Conservation (phyloP, 805 yeast genomes). For the Lachancea kluyveri region DNA sequence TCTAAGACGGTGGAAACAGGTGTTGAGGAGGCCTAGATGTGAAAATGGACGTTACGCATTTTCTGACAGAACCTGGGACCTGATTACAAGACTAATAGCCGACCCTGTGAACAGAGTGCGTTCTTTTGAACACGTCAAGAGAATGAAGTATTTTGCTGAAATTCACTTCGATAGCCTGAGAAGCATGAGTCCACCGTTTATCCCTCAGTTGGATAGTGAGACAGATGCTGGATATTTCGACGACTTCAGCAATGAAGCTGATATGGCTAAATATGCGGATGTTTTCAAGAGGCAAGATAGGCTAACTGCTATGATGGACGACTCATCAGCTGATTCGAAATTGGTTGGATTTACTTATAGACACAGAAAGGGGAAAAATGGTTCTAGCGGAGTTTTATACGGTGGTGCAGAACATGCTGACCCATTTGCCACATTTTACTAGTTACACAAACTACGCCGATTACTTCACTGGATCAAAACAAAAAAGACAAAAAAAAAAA, state of each 20-base stretch:
- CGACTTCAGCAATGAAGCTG: conserved; percentile 92
- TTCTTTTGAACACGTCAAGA: conserved; percentile 73
- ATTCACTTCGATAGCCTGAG: conserved; percentile 72
- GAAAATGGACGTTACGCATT: conserved; percentile 88
- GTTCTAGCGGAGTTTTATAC: conserved; percentile 32
- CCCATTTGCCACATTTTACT: conserved; percentile 34
- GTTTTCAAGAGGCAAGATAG: conserved; percentile 90
- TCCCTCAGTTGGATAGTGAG: conserved; percentile 94
- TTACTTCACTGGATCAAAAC: too few species aligned
- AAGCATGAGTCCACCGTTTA: conserved; percentile 79
- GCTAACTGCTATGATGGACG: conserved; percentile 59
- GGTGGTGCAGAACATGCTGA: conserved; percentile 33
- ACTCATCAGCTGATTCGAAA: conserved; percentile 55
- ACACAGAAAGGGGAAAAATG: conserved; percentile 50
- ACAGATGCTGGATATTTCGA: conserved; percentile 99
- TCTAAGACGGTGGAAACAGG: conserved; percentile 85
- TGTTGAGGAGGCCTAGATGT: conserved; percentile 82
- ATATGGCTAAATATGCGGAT: conserved; percentile 96
- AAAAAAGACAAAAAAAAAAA: too few species aligned
- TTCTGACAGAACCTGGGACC: conserved; percentile 94
- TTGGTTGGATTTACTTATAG: conserved; percentile 95
- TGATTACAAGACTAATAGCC: conserved; percentile 73
- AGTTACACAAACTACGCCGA: conserved; percentile 1
- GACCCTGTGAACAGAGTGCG: conserved; percentile 69
- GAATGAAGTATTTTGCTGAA: conserved; percentile 77